Base-by-base conservation (phyloP, 352 stramenopile genomes). In the Pythium monospermum region DNA sequence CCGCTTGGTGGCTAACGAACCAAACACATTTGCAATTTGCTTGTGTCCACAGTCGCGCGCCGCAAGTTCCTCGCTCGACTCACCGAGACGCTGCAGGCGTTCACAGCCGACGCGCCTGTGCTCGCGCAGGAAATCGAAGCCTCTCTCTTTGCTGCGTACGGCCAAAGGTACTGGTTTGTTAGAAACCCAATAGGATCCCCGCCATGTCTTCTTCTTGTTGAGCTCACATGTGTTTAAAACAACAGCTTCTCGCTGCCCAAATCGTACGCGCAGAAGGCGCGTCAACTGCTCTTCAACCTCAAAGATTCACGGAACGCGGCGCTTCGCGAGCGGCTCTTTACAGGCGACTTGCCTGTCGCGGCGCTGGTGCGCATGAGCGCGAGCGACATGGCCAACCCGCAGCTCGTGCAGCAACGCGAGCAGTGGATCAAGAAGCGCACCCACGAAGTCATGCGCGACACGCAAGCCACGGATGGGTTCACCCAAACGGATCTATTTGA, bases 381-480 rank as follows among this genome's bases (percentile, higher is more conserved):
- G 3, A 69, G 65, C 21, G 78, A 90, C 58, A 90, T 94, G 83
- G 83, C 83, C n/a, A 94, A 94, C 51, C 83, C 83, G 26, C 78
- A 91, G 51, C 63, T 94, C 28, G 83, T 86, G 23, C 74, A 69
- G 0, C 78, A 94, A 33, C 77, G 83, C 13, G 82, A 89, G 42
- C 76, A 90, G 53, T 94, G 83, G 78, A 91, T 94, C 51, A 84
- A 73, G 65, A 90, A 91, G 44, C 80, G 83, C 28, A 93, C 83
- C 4, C 68, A 82, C 64, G 80, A 93, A 50, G 83, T 93, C 22
- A 93, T 86, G 76, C 77, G 83, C 16, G 66, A 90, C 52, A 62
- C 68, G 28, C 68, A 71, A 3, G 76, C 82, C 38, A 65, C 73
- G 16, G 74, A 90, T 3, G 79, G 80, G 30, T 86, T 89, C 51